Conservation (phyloP, 352 stramenopile genomes). For the Phytophthora boehmeriae region DNA sequence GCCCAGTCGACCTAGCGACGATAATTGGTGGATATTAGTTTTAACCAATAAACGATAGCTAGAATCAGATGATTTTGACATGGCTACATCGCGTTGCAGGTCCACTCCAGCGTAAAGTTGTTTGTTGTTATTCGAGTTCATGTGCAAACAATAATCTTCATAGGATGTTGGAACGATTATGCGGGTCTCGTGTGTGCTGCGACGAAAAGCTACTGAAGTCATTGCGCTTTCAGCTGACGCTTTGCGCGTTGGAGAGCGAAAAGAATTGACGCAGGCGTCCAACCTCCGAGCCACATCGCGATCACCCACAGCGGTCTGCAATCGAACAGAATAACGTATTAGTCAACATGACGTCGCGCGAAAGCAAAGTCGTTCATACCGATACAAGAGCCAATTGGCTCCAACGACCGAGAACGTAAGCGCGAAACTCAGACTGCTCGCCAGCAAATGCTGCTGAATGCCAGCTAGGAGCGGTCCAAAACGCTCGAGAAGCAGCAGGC, state of each 20-base stretch:
- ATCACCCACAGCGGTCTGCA: conserved; percentile 60
- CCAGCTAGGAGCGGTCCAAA: conserved; percentile 33
- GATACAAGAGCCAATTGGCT: conserved; percentile 54
- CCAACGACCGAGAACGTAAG: conserved; percentile 58
- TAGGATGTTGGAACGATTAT: not conserved
- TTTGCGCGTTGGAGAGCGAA: conserved; percentile 35
- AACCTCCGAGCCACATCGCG: conserved; percentile 35
- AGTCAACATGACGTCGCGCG: not conserved
- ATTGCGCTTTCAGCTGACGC: conserved; percentile 41
- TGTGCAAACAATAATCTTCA: no score
- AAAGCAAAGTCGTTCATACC: conserved; percentile 26
- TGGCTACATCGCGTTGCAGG: no score
- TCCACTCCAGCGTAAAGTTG: not conserved
- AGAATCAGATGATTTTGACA: no score
- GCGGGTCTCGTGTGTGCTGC: no score
- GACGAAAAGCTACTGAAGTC: conserved; percentile 2
- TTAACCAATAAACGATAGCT: not conserved
- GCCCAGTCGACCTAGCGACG: conserved; percentile 32
- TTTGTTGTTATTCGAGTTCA: no score
- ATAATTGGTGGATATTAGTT: conserved; percentile 10
- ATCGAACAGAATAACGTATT: not conserved
- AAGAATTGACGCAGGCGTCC: conserved; percentile 34
- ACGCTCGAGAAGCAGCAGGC: conserved; percentile 37
- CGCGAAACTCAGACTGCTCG: conserved; percentile 45
- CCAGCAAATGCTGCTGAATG: conserved; percentile 58